Base-by-base conservation (phyloP, 1,284 basidiomycete genomes). In the Peniophora sp. region DNA sequence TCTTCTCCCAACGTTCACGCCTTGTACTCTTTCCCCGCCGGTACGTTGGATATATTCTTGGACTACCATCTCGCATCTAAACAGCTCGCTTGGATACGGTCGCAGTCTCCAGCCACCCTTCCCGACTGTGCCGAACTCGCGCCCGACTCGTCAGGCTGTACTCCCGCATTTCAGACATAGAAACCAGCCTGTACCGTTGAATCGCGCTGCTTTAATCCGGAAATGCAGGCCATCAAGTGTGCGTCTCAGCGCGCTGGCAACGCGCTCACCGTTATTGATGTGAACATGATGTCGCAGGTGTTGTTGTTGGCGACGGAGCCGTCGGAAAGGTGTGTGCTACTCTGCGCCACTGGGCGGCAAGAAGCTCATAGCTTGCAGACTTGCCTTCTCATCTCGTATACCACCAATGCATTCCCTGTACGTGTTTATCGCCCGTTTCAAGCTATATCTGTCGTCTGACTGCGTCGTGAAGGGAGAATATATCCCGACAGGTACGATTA, bases 281-380 rank as follows among this genome's bases (percentile, higher is more conserved):
- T 55, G 55, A 52, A 63, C 57, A 59, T 68, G 69, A 53, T 68
- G 51, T 51, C 56, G 49, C 68, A 92, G 91, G 92, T 78, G 96
- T 98, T 71, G 95, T 98, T 64, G 96, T 99, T 55, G 96, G 96
- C 64, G 96, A 99, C 77, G 96, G 96, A 85, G 96, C 96, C 52
- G 96, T 99, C 64, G 96, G 96, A 73, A 99, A 98, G 89, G 95
- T 51, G 45, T 32, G 47, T 47, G 47, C 49, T 53, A 32, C 50
- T 49, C 49, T 41, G 46, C 45, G 43, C 46, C 14, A 45, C 19
- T 17, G 23, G 25, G 47, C 17, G 24, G 27, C 10, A 39, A 19
- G 49, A 56, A 52, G 47, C 53, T 55, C 55, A 50, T 52, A 43
- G 8, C 46, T 6, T 8, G 19, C 63, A 97, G 93, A 97, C 95